A percentile compares a stretch with the other conserved stretches of the same genome.
These are phyloP conservation scores for Aureobasidium lini DNA, from an alignment of 2,329 filamentous ascomycete species.

Conservation along the genomic window DNA sequence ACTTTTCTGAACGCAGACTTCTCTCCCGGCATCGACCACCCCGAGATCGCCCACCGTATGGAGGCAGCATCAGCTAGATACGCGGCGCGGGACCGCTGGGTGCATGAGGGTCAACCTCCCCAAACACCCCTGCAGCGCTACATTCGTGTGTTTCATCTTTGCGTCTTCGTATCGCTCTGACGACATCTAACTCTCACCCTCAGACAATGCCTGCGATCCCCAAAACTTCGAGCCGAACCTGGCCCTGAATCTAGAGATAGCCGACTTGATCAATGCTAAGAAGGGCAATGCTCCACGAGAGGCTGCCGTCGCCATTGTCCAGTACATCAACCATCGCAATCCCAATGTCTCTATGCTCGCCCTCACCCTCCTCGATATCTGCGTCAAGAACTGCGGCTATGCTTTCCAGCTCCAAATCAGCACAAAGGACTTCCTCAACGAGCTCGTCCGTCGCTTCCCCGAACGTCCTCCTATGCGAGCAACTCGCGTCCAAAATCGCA, in stretches of 20 bases:
- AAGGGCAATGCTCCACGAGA: constrained; percentile 94
- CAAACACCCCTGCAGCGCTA: constrained; percentile 88
- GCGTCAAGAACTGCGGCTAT: constrained; percentile 99
- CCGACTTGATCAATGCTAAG: constrained; percentile 94
- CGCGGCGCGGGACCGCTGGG: constrained; percentile 90
- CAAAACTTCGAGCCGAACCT: constrained; percentile 98
- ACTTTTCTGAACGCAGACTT: background rate
- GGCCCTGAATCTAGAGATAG: constrained; percentile 89
- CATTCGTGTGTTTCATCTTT: constrained; percentile 52
- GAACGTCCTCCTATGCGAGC: constrained; percentile 83
- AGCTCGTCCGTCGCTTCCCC: constrained; percentile 90
- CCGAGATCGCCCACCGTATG: constrained; percentile 40
- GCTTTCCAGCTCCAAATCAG: constrained; percentile 97
- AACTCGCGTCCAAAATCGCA: constrained; percentile 81
- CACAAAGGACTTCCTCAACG: constrained; percentile 98
- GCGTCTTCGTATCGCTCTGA: background rate
- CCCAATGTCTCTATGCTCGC: constrained; percentile 89
- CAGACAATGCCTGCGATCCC: constrained; percentile 86
- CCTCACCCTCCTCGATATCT: constrained; percentile 87
- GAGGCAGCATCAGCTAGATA: constrained; percentile 94
- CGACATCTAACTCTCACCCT: background rate
- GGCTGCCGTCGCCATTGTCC: constrained; percentile 85
- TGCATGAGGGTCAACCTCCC: constrained; percentile 67
- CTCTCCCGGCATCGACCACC: background rate
- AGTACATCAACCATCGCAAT: constrained; percentile 94